phyloP scores from a whole-genome alignment of 768 basidiomycete genomes.

The Rubroboletus pulcherrimus region DNA sequence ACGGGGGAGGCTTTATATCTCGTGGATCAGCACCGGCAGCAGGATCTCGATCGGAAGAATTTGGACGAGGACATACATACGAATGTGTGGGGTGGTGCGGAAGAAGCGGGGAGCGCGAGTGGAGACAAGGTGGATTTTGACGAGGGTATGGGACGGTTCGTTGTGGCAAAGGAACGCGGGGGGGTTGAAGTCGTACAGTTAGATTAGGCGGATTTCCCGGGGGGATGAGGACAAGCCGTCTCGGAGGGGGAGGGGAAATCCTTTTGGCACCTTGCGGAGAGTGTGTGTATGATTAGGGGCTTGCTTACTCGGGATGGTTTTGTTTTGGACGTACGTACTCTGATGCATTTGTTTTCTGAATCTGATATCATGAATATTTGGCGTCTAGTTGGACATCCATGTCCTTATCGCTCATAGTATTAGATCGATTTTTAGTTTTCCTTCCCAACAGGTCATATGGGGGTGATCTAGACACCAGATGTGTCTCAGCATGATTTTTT shows the following conservation, averaged over 20 bases:
- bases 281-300: neutral
- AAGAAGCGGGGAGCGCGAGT: neutral
- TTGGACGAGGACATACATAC: neutral
- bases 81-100: neutral
- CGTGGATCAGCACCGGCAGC: slow-evolving; percentile 3
- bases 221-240: neutral
- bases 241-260: neutral
- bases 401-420: too few species aligned
- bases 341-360: neutral
- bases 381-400: neutral
- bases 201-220: neutral
- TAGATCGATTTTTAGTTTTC: neutral
- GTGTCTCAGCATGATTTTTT: neutral
- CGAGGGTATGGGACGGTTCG: slow-evolving; percentile 31
- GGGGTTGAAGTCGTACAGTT: slow-evolving; percentile 29
- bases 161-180: slow-evolving; percentile 24
- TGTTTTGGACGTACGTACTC: neutral
- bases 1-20: slow-evolving; percentile 17
- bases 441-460: neutral
- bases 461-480: slow-evolving; percentile 1
- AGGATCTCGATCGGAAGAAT: neutral
- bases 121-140: slow-evolving; percentile 29
- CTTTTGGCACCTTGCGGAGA: neutral
- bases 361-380: neutral
- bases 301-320: neutral